phyloP scores from a whole-genome alignment of 1,139 yeast species.

The Protomyces lactucae-debilis region DNA sequence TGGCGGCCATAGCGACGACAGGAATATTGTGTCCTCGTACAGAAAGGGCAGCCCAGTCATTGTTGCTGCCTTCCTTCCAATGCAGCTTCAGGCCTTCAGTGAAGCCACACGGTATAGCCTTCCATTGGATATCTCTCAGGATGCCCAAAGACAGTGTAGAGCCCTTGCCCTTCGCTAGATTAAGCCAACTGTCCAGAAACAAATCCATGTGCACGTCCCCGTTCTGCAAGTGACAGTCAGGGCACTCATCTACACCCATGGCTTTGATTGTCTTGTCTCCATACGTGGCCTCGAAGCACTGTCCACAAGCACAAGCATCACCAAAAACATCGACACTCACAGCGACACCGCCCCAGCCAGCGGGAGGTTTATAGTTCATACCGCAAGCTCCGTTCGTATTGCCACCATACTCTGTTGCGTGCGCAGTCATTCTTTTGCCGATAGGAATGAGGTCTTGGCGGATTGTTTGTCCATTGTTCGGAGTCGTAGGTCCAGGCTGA shows the following conservation, averaged over 20 bases:
- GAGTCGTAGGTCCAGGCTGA: too few species aligned
- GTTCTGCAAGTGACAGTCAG: neutral
- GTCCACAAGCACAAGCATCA: neutral
- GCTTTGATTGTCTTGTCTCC: neutral
- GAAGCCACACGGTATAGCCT: neutral
- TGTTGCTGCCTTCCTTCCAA: neutral
- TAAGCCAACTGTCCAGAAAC: neutral
- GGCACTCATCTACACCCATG: neutral
- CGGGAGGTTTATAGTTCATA: neutral
- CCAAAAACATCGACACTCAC: neutral
- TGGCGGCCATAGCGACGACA: neutral
- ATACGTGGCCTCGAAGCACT: neutral
- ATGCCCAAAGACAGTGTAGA: neutral
- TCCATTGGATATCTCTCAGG: neutral
- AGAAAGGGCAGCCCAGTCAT: neutral
- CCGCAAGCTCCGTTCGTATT: neutral
- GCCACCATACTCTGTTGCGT: neutral
- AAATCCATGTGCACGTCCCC: neutral
- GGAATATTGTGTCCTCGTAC: neutral
- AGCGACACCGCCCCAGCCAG: neutral
- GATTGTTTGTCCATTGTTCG: too few species aligned
- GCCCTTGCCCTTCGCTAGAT: neutral
- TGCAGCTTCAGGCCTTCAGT: neutral
- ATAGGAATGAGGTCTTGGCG: too few species aligned
- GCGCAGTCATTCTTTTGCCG: neutral